Conservation (phyloP, 306 rosid species). For the Vachellia collinsii region DNA sequence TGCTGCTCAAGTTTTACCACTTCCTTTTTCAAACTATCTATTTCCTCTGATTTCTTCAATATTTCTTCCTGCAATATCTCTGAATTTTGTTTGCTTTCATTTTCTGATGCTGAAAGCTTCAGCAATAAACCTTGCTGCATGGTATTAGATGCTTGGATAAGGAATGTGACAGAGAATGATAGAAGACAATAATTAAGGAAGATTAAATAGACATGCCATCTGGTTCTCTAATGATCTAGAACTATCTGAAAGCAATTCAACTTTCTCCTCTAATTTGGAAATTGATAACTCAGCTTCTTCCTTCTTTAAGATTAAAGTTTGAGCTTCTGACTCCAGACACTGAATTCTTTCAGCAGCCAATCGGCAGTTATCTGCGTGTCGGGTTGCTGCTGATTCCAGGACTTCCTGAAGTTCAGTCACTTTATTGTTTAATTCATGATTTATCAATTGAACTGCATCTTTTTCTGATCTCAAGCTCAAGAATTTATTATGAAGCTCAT, state of each 20-base stretch:
- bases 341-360: constrained; percentile 66
- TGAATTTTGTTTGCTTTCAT: constrained; percentile 60
- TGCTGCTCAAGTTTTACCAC: constrained; percentile 56
- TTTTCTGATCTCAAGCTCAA: constrained; percentile 58
- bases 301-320: constrained; percentile 66
- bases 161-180: constrained; percentile 26
- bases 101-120: constrained; percentile 67
- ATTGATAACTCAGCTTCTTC: constrained; percentile 63
- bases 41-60: constrained; percentile 66
- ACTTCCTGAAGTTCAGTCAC: constrained; percentile 63
- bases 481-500: constrained; percentile 59
- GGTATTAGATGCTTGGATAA: constrained; percentile 40
- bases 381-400: constrained; percentile 57
- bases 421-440: constrained; percentile 56
- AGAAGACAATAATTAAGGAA: constrained; percentile 22
- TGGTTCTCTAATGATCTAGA: constrained; percentile 68
- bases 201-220: constrained; percentile 57
- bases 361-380: constrained; percentile 54
- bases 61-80: constrained; percentile 68
- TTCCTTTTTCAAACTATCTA: constrained; percentile 59
- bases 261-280: constrained; percentile 68
- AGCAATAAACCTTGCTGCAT: constrained; percentile 75
- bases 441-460: constrained; percentile 50
- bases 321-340: constrained; percentile 69
- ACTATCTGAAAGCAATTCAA: constrained; percentile 54